Evolutionary conservation across 768 basidiomycete species (phyloP).

Genomic region (Tylopilus sp.): DNA sequence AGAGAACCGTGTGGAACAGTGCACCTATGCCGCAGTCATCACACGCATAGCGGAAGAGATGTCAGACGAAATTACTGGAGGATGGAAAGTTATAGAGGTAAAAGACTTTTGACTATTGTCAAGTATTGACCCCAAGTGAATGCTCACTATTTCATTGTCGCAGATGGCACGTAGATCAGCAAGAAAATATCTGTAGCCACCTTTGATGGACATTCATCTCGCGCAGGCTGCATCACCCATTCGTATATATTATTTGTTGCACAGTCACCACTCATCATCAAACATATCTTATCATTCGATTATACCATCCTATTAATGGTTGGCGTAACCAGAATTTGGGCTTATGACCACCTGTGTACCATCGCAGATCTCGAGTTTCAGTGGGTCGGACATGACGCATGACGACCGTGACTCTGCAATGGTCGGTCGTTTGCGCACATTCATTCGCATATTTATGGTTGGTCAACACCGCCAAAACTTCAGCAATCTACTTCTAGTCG

Average conservation of each 20-base stretch:
- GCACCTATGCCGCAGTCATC: conserved; percentile 87
- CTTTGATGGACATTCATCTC: not conserved
- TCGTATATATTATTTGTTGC: conserved; percentile 16
- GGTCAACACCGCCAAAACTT: too few species aligned
- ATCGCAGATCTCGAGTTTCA: not conserved
- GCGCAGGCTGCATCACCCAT: conserved; percentile 6
- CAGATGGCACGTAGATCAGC: conserved; percentile 53
- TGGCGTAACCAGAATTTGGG: not conserved
- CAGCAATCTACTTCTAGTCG: too few species aligned
- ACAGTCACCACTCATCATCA: conserved; percentile 30
- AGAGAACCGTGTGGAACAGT: conserved; percentile 89
- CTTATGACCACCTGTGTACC: not conserved
- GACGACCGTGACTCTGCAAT: not conserved
- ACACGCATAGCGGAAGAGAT: conserved; percentile 87
- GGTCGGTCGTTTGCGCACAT: not conserved
- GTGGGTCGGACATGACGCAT: not conserved
- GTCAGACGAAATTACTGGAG: conserved; percentile 89
- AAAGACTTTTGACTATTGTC: conserved; percentile 19
- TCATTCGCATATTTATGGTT: too few species aligned
- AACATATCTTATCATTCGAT: conserved; percentile 29
- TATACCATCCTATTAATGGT: conserved; percentile 15
- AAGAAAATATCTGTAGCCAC: conserved; percentile 43
- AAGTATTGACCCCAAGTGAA: not conserved
- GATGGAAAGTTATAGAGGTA: conserved; percentile 98
- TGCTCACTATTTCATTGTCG: not conserved